Evolutionary conservation across 2,329 filamentous ascomycete species (phyloP).

Genomic region (Stagonosporopsis cucurbitacearum): DNA sequence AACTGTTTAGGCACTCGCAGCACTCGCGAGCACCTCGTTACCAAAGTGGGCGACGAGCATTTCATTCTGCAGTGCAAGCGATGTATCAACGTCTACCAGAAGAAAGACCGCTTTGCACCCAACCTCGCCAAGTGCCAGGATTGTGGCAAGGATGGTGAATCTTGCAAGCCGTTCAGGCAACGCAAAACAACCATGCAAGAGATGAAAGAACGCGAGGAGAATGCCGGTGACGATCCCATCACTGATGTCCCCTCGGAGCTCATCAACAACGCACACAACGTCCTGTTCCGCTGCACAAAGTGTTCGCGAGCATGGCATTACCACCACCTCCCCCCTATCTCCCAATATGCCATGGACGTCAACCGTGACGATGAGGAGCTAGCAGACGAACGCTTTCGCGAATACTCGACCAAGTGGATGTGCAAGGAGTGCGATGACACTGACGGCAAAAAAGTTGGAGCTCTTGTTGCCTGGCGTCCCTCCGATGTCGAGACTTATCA

Average conservation of each 20-base stretch:
- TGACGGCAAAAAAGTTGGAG: conserved; percentile 69
- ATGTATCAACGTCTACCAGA: conserved; percentile 73
- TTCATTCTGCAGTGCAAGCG: conserved; percentile 91
- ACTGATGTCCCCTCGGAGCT: conserved; percentile 66
- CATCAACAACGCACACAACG: conserved; percentile 75
- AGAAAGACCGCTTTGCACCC: conserved; percentile 74
- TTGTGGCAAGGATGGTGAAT: conserved; percentile 69
- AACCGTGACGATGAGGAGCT: conserved; percentile 57
- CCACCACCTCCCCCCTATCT: conserved; percentile 73
- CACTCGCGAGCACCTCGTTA: conserved; percentile 83
- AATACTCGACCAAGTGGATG: conserved; percentile 77
- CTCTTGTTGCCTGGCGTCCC: conserved; percentile 89
- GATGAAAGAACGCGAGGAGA: conserved; percentile 80
- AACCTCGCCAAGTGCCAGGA: conserved; percentile 73
- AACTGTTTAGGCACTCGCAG: conserved; percentile 77
- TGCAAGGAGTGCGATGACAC: conserved; percentile 78
- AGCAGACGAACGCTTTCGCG: conserved; percentile 68
- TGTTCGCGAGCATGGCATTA: conserved; percentile 85
- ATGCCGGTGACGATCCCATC: conserved; percentile 78
- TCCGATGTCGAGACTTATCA: conserved; percentile 63
- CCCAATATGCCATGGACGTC: conserved; percentile 52
- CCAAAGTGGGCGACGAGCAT: conserved; percentile 76
- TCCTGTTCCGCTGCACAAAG: conserved; percentile 81
- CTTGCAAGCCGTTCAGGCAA: conserved; percentile 77
- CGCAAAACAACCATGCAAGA: conserved; percentile 80